Evolutionary conservation across 169 alveolate species (phyloP).

Genomic region (Prorocentrum cordatum): DNA sequence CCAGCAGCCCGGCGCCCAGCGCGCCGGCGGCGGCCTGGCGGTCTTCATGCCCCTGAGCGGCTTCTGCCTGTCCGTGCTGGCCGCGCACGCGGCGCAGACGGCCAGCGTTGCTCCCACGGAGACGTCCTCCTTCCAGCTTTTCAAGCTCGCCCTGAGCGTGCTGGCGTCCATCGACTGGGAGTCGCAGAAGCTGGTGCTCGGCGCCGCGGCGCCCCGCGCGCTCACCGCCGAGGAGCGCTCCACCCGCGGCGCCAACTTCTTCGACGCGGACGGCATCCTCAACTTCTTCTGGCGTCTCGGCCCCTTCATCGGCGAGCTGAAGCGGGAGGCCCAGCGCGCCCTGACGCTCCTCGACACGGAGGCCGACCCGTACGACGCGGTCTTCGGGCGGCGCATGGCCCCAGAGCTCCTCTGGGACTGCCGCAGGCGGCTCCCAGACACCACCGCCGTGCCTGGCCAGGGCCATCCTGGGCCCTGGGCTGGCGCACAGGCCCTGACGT

Average conservation of each 20-base stretch:
- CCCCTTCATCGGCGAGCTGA: conserved; percentile 27
- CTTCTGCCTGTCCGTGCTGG: conserved; percentile 17
- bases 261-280: conserved; percentile 20
- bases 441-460: too few relatives aligned
- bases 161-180: conserved; percentile 25
- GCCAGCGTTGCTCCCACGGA: conserved; percentile 37
- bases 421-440: too few relatives aligned
- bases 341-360: conserved; percentile 8
- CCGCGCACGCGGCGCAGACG: conserved; percentile 28
- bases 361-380: conserved; percentile 42
- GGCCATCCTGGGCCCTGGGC: too few relatives aligned
- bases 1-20: too few relatives aligned
- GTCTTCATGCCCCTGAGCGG: conserved; percentile 23
- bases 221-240: too few relatives aligned
- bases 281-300: conserved; percentile 37
- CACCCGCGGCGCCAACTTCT: too few relatives aligned
- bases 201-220: too few relatives aligned
- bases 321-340: conserved; percentile 51
- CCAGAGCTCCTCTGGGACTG: conserved; percentile 33
- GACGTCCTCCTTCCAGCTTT: conserved; percentile 27
- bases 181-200: conserved; percentile 30
- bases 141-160: conserved; percentile 21
- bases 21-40: neutral
- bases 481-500: too few relatives aligned
- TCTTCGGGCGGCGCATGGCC: conserved; percentile 22